phyloP scores from a whole-genome alignment of 805 yeast species.

The Yarrowia phangngaensis region DNA sequence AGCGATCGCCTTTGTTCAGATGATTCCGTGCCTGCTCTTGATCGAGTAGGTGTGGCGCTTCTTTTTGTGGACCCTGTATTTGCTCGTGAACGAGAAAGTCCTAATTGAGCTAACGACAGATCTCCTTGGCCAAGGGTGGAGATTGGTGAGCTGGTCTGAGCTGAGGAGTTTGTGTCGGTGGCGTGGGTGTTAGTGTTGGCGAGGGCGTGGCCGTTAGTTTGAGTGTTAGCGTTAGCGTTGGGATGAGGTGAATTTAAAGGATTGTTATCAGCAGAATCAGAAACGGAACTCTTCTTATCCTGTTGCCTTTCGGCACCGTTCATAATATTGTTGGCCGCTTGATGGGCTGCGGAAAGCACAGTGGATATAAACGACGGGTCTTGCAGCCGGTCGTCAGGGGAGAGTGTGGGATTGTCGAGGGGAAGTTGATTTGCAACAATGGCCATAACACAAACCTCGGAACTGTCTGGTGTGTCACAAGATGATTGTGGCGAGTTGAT shows the following conservation, averaged over 20 bases:
- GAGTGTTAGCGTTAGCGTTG: background rate
- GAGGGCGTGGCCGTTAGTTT: background rate
- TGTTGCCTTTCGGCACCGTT: constrained; percentile 20
- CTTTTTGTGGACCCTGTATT: constrained; percentile 9
- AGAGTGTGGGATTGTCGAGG: constrained; percentile 1
- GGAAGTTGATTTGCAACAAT: background rate
- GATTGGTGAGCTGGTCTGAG: constrained; percentile 29
- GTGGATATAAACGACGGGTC: constrained; percentile 20
- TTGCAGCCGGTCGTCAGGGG: no score
- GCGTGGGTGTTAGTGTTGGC: background rate
- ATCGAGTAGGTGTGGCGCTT: constrained; percentile 4
- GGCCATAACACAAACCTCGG: background rate
- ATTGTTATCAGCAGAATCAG: constrained; percentile 1
- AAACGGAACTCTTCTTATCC: background rate
- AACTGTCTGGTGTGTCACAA: no score
- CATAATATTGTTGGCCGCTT: constrained; percentile 25
- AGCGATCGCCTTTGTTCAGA: constrained; percentile 9
- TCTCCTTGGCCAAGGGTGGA: constrained; percentile 39
- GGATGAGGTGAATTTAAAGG: constrained; percentile 2
- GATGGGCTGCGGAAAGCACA: constrained; percentile 17
- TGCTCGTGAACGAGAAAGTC: constrained; percentile 27
- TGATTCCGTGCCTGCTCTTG: constrained; percentile 4
- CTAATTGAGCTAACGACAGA: constrained; percentile 35
- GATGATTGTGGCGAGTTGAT: no score
- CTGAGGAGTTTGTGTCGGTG: background rate